Evolutionary conservation across 129 eudicot species (phyloP), one percentile per base, ranked within the genome.

Genomic region (Saposhnikovia divaricata): DNA sequence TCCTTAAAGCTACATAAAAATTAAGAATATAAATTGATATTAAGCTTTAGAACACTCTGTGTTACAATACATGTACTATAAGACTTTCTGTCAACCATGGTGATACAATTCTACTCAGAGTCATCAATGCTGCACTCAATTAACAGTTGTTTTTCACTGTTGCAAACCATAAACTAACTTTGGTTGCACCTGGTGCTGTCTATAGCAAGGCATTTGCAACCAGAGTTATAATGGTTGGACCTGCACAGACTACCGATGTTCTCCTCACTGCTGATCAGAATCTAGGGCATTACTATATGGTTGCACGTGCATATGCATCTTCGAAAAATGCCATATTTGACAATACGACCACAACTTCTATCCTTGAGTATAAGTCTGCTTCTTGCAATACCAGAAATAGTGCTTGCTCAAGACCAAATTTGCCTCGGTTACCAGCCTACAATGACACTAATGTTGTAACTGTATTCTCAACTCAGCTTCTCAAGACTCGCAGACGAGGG

Each of bases 71-170:
- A 88, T 89, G 74, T 59, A 89, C 90, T 31, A 68, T 72, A 9
- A 91, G 77, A 74, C 74, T 88, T 72, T 48, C 43, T 13, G 89
- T 91, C 77, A 75, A 82, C 55, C 45, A 80, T 43, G 96, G 91
- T 0, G 89, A 88, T n/a, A 87, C 75, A 23, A 57, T 83, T 73
- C 91, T 90, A 31, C 84, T 90, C 4, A 80, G 91, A 74, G 85
- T 90, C 73, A 90, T 90, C 89, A 90, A 87, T 23, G 82, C 91
- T 72, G 93, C 89, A 65, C 88, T 90, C 79, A 84, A 90, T 74
- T 91, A 90, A 77, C 87, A 90, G 34, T 88, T 90, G 73, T 87
- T 90, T 81, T 90, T 90, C 75, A 57, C 82, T 0, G 86, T 90
- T 9, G 91, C 93, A 19, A 87, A 87, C 88, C 93, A 90, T 87